phyloP scores from a whole-genome alignment of 1,139 yeast species.

The Kodamaea anthophila region DNA sequence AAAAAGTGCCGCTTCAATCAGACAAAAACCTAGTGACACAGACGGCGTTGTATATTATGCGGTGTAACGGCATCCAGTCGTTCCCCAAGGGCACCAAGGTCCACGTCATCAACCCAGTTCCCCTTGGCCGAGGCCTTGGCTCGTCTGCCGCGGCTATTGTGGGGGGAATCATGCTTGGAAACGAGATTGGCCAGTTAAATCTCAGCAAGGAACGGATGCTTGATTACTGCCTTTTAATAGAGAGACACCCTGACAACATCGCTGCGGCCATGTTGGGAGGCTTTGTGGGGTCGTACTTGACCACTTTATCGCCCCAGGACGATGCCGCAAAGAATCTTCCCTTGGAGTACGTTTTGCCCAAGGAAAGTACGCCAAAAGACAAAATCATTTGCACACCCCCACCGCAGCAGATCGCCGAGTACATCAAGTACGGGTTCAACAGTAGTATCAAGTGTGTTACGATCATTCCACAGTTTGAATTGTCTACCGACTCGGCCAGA shows the following conservation, averaged over 20 bases:
- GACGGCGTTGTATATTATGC: slow-evolving; percentile 83
- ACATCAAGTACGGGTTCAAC: slow-evolving; percentile 81
- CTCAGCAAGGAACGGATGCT: slow-evolving; percentile 76
- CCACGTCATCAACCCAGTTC: slow-evolving; percentile 83
- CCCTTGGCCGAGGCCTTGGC: slow-evolving; percentile 93
- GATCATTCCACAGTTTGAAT: slow-evolving; percentile 89
- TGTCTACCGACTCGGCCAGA: slow-evolving; percentile 86
- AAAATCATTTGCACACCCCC: slow-evolving; percentile 39
- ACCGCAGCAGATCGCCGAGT: slow-evolving; percentile 84
- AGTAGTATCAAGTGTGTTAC: slow-evolving; percentile 79
- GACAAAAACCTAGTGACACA: slow-evolving; percentile 82
- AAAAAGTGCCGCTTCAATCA: slow-evolving; percentile 67
- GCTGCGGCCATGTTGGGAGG: slow-evolving; percentile 99
- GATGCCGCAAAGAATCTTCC: slow-evolving; percentile 75
- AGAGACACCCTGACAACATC: slow-evolving; percentile 96
- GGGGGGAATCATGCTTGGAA: slow-evolving; percentile 91
- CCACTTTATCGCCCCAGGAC: slow-evolving; percentile 70
- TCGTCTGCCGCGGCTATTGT: slow-evolving; percentile 99
- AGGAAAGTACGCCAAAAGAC: slow-evolving; percentile 56
- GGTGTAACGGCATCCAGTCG: slow-evolving; percentile 66
- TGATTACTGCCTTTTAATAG: slow-evolving; percentile 94
- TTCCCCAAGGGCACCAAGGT: slow-evolving; percentile 85
- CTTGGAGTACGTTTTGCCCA: slow-evolving; percentile 75
- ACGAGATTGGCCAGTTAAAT: slow-evolving; percentile 69
- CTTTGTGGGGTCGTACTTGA: slow-evolving; percentile 88